These are phyloP conservation scores for Trifolium subterraneum DNA, from an alignment of 306 rosid species.

Conservation along the genomic window DNA sequence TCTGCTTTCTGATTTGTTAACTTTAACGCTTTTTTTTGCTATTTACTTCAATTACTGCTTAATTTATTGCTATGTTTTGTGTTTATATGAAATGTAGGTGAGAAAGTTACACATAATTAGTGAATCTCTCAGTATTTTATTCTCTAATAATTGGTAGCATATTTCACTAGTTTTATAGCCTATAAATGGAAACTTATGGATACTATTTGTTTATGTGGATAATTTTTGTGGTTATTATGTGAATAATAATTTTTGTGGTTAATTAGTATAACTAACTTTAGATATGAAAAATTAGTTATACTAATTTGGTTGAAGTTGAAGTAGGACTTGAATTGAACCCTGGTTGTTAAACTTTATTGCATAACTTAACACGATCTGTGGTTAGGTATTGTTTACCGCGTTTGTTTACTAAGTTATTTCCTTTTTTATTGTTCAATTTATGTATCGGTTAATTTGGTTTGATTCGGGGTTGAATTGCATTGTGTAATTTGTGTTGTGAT, in stretches of 20 bases:
- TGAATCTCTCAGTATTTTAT: conserved; percentile 21
- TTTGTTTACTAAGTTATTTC: conserved; percentile 17
- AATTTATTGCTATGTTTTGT: conserved; percentile 24
- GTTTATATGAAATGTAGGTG: conserved; percentile 42
- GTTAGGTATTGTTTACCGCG: conserved; percentile 3
- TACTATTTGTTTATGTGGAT: background rate
- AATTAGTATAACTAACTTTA: background rate
- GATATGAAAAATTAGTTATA: no score
- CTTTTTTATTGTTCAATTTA: background rate
- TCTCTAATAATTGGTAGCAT: background rate
- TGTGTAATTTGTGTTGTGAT: conserved; percentile 8
- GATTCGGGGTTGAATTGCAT: conserved; percentile 21
- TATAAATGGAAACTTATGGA: conserved; percentile 14
- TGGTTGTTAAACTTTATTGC: conserved; percentile 27
- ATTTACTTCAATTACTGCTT: conserved; percentile 9
- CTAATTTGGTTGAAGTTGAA: no score
- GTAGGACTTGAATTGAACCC: background rate
- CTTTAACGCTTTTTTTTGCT: background rate
- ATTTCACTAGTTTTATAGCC: conserved; percentile 10
- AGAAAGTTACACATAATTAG: conserved; percentile 20
- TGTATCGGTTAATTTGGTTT: conserved; percentile 21
- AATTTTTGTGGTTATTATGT: conserved; percentile 23
- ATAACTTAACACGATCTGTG: conserved; percentile 26
- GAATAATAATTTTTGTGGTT: conserved; percentile 29
- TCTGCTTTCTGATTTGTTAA: conserved; percentile 3